phyloP scores from a whole-genome alignment of 2,329 filamentous ascomycete genomes.

The Colletotrichum camelliae region DNA sequence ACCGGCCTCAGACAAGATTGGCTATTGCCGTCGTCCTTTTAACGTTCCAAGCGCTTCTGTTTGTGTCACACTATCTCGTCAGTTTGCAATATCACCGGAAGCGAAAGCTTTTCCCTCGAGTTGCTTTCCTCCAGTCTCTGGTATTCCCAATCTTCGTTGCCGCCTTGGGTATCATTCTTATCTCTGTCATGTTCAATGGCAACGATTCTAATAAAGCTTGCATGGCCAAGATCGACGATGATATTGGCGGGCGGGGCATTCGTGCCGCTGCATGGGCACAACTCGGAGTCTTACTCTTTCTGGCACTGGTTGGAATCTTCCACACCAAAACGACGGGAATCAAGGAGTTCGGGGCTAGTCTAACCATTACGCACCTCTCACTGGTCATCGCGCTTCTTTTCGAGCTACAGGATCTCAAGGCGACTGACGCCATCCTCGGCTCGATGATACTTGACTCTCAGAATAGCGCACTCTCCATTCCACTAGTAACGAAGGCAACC shows the following conservation, averaged over 20 bases:
- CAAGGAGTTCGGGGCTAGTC: background rate
- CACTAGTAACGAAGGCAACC: background rate
- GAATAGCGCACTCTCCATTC: background rate
- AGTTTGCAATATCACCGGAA: background rate
- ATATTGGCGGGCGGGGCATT: background rate
- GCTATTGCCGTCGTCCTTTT: background rate
- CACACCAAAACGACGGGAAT: background rate
- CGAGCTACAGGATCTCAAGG: background rate
- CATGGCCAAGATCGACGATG: background rate
- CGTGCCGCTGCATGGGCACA: background rate
- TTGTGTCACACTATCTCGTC: background rate
- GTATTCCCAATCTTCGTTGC: background rate
- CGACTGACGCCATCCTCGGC: background rate
- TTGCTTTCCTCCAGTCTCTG: background rate
- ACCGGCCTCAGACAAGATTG: background rate
- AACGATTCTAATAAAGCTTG: background rate
- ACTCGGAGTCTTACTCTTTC: background rate
- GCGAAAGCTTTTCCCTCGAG: too few species aligned
- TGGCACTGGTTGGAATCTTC: background rate
- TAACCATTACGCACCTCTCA: background rate
- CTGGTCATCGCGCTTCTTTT: background rate
- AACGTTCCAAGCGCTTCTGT: background rate
- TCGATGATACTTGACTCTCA: slow-evolving; percentile 7
- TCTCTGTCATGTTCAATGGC: background rate
- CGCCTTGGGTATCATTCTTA: background rate